A percentile compares a stretch with the other conserved stretches of the same genome.
Evolutionary conservation across 768 basidiomycete species (phyloP).

Genomic region (Dictyophora rubrovolvata): DNA sequence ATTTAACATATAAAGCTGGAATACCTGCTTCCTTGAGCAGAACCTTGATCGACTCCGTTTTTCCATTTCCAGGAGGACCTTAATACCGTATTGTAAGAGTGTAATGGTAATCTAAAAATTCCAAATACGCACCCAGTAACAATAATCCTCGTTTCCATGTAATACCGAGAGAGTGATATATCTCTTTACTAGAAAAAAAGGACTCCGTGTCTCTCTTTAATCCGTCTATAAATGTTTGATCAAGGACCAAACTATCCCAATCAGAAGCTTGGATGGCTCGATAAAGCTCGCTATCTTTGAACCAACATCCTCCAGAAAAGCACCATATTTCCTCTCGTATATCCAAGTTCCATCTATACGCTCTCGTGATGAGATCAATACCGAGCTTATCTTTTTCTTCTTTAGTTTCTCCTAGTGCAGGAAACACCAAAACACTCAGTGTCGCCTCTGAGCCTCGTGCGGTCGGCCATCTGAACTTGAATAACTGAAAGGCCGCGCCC

Average conservation of each 20-base stretch:
- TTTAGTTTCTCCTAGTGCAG: not conserved
- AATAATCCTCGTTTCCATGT: conserved; percentile 26
- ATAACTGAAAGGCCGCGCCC: not conserved
- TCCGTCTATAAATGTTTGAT: conserved; percentile 23
- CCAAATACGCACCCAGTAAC: not conserved
- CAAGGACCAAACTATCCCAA: conserved; percentile 27
- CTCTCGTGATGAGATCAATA: not conserved
- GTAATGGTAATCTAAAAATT: conserved; percentile 2
- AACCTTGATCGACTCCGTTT: conserved; percentile 28
- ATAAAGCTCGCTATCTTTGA: conserved; percentile 18
- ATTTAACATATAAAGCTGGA: conserved; percentile 31
- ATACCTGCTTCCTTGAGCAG: conserved; percentile 19
- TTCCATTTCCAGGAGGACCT: conserved; percentile 30
- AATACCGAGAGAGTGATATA: conserved; percentile 29
- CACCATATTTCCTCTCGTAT: conserved; percentile 26
- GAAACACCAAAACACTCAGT: not conserved
- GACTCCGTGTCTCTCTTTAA: conserved; percentile 27
- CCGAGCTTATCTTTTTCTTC: not conserved
- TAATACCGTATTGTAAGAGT: not conserved
- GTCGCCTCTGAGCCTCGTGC: not conserved
- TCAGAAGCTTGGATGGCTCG: conserved; percentile 19
- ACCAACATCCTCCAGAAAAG: conserved; percentile 27
- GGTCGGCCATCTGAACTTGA: not conserved
- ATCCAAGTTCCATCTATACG: conserved; percentile 1
- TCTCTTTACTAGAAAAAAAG: conserved; percentile 29